These are phyloP conservation scores for Dimargaris verticillata DNA, from an alignment of 192 early-diverging fungal species.

Conservation along the genomic window DNA sequence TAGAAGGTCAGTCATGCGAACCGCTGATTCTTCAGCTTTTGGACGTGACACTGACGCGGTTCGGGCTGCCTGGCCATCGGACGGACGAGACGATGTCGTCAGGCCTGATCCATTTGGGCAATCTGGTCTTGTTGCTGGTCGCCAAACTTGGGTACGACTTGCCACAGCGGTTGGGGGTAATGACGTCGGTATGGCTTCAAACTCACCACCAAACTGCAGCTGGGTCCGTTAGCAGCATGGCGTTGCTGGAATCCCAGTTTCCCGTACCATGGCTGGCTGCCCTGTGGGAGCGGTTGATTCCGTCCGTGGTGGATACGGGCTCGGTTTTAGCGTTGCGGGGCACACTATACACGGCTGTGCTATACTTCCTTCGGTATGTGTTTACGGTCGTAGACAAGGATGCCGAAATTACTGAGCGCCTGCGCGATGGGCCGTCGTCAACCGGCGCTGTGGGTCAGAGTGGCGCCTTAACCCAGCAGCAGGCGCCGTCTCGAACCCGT, in stretches of 20 bases:
- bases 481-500: neutral
- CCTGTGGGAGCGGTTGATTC: conserved; percentile 35
- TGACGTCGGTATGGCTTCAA: neutral
- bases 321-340: conserved; percentile 44
- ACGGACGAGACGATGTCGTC: neutral
- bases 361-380: conserved; percentile 52
- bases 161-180: neutral
- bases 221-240: neutral
- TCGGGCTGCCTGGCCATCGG: neutral
- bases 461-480: neutral
- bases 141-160: conserved; percentile 2
- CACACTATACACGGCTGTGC: conserved; percentile 62
- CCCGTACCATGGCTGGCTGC: conserved; percentile 35
- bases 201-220: neutral
- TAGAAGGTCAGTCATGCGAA: neutral
- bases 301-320: conserved; percentile 37
- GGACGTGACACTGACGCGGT: conserved; percentile 4
- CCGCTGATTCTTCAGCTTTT: neutral
- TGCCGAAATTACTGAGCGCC: neutral
- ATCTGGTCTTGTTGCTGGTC: neutral
- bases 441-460: neutral
- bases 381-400: conserved; percentile 16
- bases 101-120: conserved; percentile 1
- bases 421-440: neutral
- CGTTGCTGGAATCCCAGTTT: conserved; percentile 18